Evolutionary conservation across 1,139 yeast genomes (phyloP).

Genomic region (Geotrichum candidum): DNA sequence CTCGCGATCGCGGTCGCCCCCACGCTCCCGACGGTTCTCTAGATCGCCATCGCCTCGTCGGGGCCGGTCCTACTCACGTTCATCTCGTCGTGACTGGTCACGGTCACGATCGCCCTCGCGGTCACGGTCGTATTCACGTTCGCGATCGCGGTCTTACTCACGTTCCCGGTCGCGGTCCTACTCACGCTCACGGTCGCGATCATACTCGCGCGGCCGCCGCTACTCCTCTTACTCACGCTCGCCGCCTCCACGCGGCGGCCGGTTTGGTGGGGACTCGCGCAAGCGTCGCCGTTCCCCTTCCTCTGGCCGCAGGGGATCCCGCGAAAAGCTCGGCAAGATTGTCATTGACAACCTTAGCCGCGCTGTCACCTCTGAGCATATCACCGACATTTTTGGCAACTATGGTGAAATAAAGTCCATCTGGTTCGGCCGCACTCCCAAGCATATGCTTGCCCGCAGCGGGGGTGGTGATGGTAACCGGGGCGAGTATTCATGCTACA

Average conservation of each 20-base stretch:
- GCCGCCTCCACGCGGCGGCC: conserved; percentile 3
- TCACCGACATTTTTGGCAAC: conserved; percentile 27
- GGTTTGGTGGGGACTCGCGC: neutral
- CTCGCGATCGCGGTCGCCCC: conserved; percentile 7
- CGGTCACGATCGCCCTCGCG: conserved; percentile 18
- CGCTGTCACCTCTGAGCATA: conserved; percentile 22
- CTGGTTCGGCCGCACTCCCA: conserved; percentile 17
- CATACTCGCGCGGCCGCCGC: conserved; percentile 12
- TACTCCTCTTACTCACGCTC: conserved; percentile 17
- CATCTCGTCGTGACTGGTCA: conserved; percentile 10
- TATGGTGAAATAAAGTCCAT: conserved; percentile 26
- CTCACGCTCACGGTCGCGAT: conserved; percentile 17
- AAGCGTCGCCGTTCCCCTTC: conserved; percentile 2
- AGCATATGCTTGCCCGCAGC: neutral
- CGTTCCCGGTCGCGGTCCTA: conserved; percentile 14
- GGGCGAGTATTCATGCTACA: conserved; percentile 19
- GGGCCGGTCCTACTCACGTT: neutral
- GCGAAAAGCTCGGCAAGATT: conserved; percentile 18
- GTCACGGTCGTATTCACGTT: conserved; percentile 5
- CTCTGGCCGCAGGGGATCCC: conserved; percentile 1
- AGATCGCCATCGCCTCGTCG: conserved; percentile 16
- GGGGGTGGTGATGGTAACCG: neutral
- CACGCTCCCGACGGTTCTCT: conserved; percentile 11
- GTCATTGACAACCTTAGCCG: conserved; percentile 23
- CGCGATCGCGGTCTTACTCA: conserved; percentile 19